Evolutionary conservation across 2,329 filamentous ascomycete species (phyloP), one percentile per base, ranked within the genome.

Genomic region (Juglanconis oblonga): DNA sequence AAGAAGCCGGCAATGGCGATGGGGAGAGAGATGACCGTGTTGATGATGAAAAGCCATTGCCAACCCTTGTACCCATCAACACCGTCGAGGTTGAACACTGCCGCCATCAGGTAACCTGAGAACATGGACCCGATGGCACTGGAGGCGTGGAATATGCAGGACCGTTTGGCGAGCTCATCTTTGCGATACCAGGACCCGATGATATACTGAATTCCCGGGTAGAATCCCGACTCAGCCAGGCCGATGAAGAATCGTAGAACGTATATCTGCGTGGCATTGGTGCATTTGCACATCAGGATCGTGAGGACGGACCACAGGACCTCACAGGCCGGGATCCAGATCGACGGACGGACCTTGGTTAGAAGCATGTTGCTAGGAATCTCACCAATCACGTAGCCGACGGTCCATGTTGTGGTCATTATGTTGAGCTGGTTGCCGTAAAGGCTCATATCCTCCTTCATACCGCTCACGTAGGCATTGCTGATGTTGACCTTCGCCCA

Each of bases 21-120:
- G 0, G 82, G 83, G 3, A 86, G 73, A 2, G 80, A 82, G 64
- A 85, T 84, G 44, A 83, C 72, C 0, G 80, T 80, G 64, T 86
- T 82, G 47, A 85, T 81, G 44, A 87, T 80, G 58, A 86, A 87
- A 0, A 86, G 72, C 82, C 79, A 82, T 62, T 79, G 72, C 81
- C 81, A 85, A 0, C 81, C 82, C 0, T 76, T 71, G 66, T 79
- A 76, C 0, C 81, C 82, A 10, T 68, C 68, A 0, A 77, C 71
- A 0, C 81, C 81, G 36, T 80, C 79, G 0, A 85, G 72, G 33
- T 79, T 79, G 24, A 54, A 54, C 24, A 53, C 53, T 5, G 61
- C 58, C 1, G 58, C 57, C 70, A 84, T 81, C 0, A 85, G 72
- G 59, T 83, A 85, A 1, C 82, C 82, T n/a, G 79, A 81, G 52